phyloP scores from a whole-genome alignment of 2,329 filamentous ascomycete genomes.

The Xylaria hypoxylon region DNA sequence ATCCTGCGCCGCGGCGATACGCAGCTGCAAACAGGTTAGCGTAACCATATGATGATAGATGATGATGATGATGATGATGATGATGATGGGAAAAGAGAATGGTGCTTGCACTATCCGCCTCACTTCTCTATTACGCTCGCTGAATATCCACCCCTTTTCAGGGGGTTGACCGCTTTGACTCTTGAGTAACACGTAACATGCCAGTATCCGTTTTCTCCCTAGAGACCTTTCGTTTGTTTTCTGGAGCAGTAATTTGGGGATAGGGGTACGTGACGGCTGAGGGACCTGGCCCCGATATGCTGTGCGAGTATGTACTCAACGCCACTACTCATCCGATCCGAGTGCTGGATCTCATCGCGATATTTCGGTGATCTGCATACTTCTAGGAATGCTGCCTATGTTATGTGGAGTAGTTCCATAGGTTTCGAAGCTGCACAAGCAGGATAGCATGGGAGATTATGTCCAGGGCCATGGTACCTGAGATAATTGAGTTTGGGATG shows the following conservation, averaged over 20 bases:
- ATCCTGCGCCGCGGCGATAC: conserved; percentile 23
- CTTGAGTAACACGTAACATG: conserved; percentile 15
- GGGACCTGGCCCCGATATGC: conserved; percentile 17
- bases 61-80: neutral
- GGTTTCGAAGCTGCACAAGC: neutral
- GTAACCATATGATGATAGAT: conserved; percentile 16
- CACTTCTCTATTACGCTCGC: conserved; percentile 13
- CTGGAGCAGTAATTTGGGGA: neutral
- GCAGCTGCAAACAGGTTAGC: conserved; percentile 22
- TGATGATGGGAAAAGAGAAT: neutral
- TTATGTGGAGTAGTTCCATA: neutral
- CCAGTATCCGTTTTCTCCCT: conserved; percentile 6
- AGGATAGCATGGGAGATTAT: neutral
- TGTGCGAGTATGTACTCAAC: conserved; percentile 17
- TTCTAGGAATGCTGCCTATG: neutral
- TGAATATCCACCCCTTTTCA: neutral
- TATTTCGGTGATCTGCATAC: conserved; percentile 28
- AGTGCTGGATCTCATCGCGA: conserved; percentile 22
- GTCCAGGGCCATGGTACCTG: neutral
- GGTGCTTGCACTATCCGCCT: conserved; percentile 12
- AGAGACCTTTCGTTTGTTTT: neutral
- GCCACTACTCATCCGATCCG: conserved; percentile 1
- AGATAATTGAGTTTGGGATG: neutral
- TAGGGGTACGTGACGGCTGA: neutral
- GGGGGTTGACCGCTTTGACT: neutral